A percentile compares a stretch with the other conserved stretches of the same genome.
phyloP scores from a whole-genome alignment of 192 early-diverging fungal genomes.

The Bifiguratus adelaidae region DNA sequence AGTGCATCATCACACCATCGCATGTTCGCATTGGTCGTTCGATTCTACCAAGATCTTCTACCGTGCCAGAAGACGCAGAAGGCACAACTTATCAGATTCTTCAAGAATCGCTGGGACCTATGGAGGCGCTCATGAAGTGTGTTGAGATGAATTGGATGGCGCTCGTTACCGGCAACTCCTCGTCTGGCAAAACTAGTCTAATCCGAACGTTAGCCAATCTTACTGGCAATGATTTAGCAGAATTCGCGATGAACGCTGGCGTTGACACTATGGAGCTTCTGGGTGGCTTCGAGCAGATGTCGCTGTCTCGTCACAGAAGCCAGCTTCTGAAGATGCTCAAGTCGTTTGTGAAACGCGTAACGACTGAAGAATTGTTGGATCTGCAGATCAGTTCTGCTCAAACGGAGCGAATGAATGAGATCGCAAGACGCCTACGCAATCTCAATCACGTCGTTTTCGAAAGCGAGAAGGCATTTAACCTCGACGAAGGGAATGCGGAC shows the following conservation, averaged over 20 bases:
- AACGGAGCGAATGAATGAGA: background rate
- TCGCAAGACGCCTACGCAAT: constrained; percentile 11
- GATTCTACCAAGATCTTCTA: constrained; percentile 30
- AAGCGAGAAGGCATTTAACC: constrained; percentile 9
- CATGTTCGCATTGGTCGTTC: constrained; percentile 54
- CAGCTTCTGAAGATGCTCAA: constrained; percentile 30
- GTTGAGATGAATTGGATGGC: constrained; percentile 89
- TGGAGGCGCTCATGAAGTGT: constrained; percentile 79
- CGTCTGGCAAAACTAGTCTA: constrained; percentile 81
- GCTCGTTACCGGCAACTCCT: constrained; percentile 75
- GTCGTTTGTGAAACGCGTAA: constrained; percentile 25
- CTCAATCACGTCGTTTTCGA: constrained; percentile 16
- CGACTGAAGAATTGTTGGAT: constrained; percentile 29
- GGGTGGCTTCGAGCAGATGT: constrained; percentile 97
- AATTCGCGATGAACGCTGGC: constrained; percentile 92
- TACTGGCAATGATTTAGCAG: constrained; percentile 74
- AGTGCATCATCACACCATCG: constrained; percentile 35
- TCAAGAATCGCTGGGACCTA: constrained; percentile 44
- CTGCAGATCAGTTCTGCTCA: background rate
- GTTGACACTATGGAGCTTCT: constrained; percentile 93
- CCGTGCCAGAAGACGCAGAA: constrained; percentile 11
- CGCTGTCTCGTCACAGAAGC: constrained; percentile 61
- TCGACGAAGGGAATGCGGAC: too few relatives aligned
- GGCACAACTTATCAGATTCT: constrained; percentile 49
- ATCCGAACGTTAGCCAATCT: constrained; percentile 73